Percentiles rank a stretch among this genome's conserved stretches.
These are phyloP conservation scores for Microbotryomycetes sp. DNA, from an alignment of 1,284 basidiomycete genomes.

Conservation along the genomic window DNA sequence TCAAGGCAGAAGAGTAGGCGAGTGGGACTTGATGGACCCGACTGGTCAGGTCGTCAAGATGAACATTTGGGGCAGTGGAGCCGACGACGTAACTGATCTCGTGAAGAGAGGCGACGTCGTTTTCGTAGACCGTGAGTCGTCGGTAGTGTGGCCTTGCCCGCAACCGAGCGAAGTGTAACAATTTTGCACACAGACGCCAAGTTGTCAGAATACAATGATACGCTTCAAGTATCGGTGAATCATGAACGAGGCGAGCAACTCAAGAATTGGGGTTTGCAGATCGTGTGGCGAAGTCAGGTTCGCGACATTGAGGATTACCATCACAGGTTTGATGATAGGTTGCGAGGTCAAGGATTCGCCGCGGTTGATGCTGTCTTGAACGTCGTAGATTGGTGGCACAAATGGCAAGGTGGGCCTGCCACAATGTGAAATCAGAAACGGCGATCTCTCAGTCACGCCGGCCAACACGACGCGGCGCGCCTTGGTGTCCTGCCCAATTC, in stretches of 20 bases:
- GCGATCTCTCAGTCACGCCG: background rate
- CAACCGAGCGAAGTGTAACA: background rate
- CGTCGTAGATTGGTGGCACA: constrained; percentile 10
- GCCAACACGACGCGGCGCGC: background rate
- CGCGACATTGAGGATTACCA: background rate
- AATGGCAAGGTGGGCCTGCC: background rate
- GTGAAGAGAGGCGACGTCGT: constrained; percentile 14
- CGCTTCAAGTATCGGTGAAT: constrained; percentile 9
- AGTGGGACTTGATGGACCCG: constrained; percentile 6
- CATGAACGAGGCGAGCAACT: background rate
- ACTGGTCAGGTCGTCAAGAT: constrained; percentile 7
- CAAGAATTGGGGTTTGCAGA: constrained; percentile 1
- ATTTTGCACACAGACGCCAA: background rate
- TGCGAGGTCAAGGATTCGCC: background rate
- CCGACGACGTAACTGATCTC: background rate
- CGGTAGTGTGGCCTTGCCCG: too few relatives aligned
- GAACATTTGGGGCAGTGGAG: constrained; percentile 3
- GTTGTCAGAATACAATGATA: background rate
- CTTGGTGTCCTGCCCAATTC: too few relatives aligned
- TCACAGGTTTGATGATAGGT: constrained; percentile 6
- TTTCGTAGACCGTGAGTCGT: constrained; percentile 6
- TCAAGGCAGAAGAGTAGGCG: background rate
- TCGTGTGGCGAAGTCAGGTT: constrained; percentile 6
- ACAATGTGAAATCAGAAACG: background rate
- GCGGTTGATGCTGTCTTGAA: constrained; percentile 2